Conservation (phyloP, 306 rosid genomes). For the Begonia masoniana region DNA sequence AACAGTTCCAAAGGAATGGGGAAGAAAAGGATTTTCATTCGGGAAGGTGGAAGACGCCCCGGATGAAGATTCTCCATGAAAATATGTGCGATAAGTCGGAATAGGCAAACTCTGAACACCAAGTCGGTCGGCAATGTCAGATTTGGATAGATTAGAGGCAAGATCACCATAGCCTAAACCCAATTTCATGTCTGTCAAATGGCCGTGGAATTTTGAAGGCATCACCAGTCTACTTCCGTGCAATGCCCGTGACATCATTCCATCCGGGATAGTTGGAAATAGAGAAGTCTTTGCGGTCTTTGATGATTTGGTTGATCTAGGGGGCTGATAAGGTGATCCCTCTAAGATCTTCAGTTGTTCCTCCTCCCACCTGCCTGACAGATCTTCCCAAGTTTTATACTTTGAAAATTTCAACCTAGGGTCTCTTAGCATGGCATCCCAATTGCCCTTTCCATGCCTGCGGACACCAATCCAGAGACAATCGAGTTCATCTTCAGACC, state of each 20-base stretch:
- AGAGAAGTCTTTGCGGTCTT: conserved; percentile 47
- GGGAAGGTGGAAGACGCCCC: conserved; percentile 53
- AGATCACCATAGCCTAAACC: conserved; percentile 53
- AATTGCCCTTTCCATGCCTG: conserved; percentile 90
- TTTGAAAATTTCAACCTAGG: conserved; percentile 71
- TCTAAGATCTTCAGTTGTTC: conserved; percentile 79
- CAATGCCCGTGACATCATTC: conserved; percentile 95
- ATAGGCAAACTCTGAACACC: conserved; percentile 39
- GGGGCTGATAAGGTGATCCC: conserved; percentile 45
- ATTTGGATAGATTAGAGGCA: conserved; percentile 36
- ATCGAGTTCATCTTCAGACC: conserved; percentile 99
- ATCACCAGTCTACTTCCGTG: conserved; percentile 75
- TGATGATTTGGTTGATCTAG: conserved; percentile 44
- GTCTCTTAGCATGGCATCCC: conserved; percentile 88
- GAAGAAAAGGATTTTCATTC: conserved; percentile 55
- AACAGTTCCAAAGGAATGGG: conserved; percentile 58
- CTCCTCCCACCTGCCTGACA: conserved; percentile 86
- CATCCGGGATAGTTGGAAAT: conserved; percentile 82
- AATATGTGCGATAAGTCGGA: conserved; percentile 37
- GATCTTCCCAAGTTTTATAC: conserved; percentile 61
- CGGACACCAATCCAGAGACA: conserved; percentile 97
- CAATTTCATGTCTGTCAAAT: conserved; percentile 90
- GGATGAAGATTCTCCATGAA: conserved; percentile 54
- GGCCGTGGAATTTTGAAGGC: conserved; percentile 69
- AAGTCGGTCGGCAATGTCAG: conserved; percentile 42